Evolutionary conservation across 371 early-diverging fungal species (phyloP), one percentile per base, ranked within the genome.

Genomic region (Mortierella sp.): DNA sequence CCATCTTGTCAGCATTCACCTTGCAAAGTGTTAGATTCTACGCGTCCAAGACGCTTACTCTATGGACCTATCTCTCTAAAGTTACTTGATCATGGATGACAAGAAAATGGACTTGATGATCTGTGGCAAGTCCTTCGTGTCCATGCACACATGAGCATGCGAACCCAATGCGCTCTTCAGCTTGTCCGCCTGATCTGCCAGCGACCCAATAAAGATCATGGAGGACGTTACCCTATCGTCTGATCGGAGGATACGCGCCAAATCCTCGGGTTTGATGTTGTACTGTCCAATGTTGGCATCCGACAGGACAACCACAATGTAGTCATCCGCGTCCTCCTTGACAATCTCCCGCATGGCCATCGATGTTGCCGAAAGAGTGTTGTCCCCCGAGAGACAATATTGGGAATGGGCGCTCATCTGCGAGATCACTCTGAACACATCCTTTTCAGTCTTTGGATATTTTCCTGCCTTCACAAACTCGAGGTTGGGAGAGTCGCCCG

Each of bases 241-340:
- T 19, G 88, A 82, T 67, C 90, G 89, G 53, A 90, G 78, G 42
- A 86, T 87, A 83, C 82, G 87, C 19, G 85, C 89, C 58, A 94
- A 86, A 34, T 89, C 89, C 10, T 84, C 83, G 1, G 95, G 91
- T 42, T 83, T 84, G 58, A 94, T 94, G 59, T 90, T 91, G 79
- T 94, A 94, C 58, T 92, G 91, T 6, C 84, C 78, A 67, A 94
- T 85, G 69, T 94, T 94, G n/a, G 95, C 95, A 80, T 94, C 95
- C 18, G 93, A 92, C 31, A 94, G 78, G 12, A 94, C 82, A 21
- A 91, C 85, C 3, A 91, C 93, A 81, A 93, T 89, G 67, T 92
- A 90, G 56, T 91, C 93, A 66, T 94, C 95, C 0, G 83, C 91
- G 55, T 92, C 93, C 38, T 93, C 90, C 58, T 89, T 83, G 10